Base-by-base conservation (phyloP, 176 grass and related monocot species). In the Zoysia pacifica region DNA sequence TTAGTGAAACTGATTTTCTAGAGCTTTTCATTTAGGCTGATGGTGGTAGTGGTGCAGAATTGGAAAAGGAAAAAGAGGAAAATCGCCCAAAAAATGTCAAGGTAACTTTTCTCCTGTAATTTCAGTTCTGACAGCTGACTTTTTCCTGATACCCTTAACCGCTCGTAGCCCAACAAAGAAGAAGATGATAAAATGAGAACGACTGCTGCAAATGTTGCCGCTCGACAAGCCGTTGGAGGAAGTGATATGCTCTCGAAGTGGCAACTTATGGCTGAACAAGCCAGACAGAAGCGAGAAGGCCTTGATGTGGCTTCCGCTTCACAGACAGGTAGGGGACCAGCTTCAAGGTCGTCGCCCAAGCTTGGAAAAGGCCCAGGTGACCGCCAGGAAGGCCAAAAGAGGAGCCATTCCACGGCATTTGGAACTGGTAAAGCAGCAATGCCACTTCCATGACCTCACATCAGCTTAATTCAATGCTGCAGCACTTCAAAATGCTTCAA, bases 131-230 rank as follows among this genome's bases (percentile, higher is more conserved):
- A 67, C 45, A 46, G 18, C 11, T 59, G 11, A 36, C 28, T 28
- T 28, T 93, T 77, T 82, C 19, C 79, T 89, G 52, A 89, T 18
- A 78, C 62, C 19, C 8, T 84, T 74, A 38, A 79, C 51, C 42
- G 47, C 11, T 43, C 75, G 61, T 85, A 99, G 93, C 93, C 73
- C 62, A 99, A 99, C 73, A 99, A 99, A 72, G 93, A 99, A 86
- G 96, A 99, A 70, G 93, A 99, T 82, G 96, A 99, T 83, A 99
- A 99, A 78, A 93, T 99, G 90, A 93, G 97, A 83, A 83, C 97
- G 16, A 96, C 86, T 39, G 97, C 97, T 70, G 97, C 97, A 13
- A 99, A 99, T 82, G 97, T 96, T 68, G 97, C 97, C 44, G 90
- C 88, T 10, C 86, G 93, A 60, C 93, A 90, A 74, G 97, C 97